Base-by-base conservation (phyloP, 78 protist genomes). In the Anaeramoeba ignava region DNA sequence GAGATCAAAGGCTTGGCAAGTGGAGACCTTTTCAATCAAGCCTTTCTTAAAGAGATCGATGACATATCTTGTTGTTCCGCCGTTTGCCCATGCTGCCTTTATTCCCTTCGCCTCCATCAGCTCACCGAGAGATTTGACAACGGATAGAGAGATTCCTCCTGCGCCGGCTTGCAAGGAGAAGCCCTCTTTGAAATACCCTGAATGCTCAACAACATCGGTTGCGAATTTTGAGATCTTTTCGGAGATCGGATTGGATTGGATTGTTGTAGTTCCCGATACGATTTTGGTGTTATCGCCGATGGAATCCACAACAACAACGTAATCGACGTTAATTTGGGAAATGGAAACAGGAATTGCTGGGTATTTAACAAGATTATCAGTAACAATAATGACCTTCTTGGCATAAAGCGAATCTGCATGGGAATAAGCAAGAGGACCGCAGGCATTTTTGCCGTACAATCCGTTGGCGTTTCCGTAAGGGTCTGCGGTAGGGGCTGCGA, bases 291-390 rank as follows among this genome's bases (percentile, higher is more conserved):
- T 12, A 36, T 83, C 78, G 8, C 85, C 85, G 78, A 83, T 8
- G 68, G 1, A 40, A n/a, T 8, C 68, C 8, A 8, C 3, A 33
- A 83, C 85, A 40, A 83, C 85, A 83, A 83, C 34, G 79, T 83
- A 36, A 36, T 83, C 85, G 2, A 83, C 85, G 36, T 36, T 27
- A 80, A 36, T 83, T 3, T 38, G 83, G 17, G 38, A 39, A 36
- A 83, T 83, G 37, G 85, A 33, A n/a, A 83, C 27, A 40, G 85
- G 85, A n/a, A 80, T 83, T 39, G 83, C 54, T 33, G 85, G 85
- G 85, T 3, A 83, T 3, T 54, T 67, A 2, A 8, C 41, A 39
- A 83, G n/a, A 36, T 33, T 83, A 36, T 83, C 85, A 2, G 85
- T 83, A 36, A 83, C 85, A 2, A 83, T 80, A 40, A 83, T 83